Conservation (phyloP, 108 stramenopile genomes). For the Cyclostephanos invisitatus region DNA sequence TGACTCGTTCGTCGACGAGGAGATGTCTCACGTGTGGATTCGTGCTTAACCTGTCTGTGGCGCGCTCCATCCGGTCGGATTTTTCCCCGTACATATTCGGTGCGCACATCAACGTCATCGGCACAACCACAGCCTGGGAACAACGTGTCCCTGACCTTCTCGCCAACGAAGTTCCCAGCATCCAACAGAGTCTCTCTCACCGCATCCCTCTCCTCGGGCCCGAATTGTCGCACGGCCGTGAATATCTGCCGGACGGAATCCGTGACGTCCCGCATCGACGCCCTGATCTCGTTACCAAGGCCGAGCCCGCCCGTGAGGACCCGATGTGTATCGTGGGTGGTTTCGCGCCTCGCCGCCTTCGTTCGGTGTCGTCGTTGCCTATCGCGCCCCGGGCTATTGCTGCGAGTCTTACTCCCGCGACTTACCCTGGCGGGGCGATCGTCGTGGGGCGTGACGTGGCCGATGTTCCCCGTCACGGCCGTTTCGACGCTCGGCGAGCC, state of each 20-base stretch:
- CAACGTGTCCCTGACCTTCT: conserved; percentile 1
- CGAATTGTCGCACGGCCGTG: conserved; percentile 11
- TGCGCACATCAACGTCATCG: neutral
- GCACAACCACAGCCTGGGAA: neutral
- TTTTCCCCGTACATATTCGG: too few species aligned
- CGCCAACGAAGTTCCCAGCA: conserved; percentile 1
- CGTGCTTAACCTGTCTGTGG: too few species aligned
- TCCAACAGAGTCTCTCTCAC: conserved; percentile 14
- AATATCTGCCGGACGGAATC: conserved; percentile 19
- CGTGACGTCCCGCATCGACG: conserved; percentile 13
- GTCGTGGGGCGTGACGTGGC: neutral
- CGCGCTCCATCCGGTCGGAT: too few species aligned
- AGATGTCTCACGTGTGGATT: too few species aligned
- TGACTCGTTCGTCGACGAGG: too few species aligned
- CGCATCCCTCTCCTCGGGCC: conserved; percentile 20
- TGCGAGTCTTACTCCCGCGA: neutral
- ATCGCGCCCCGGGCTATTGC: neutral
- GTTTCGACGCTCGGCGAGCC: conserved; percentile 5
- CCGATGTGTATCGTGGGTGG: neutral
- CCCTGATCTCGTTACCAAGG: conserved; percentile 7
- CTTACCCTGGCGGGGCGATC: neutral
- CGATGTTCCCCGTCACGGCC: conserved; percentile 21
- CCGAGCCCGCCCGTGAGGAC: conserved; percentile 12
- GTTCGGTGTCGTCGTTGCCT: neutral
- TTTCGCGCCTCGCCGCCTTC: neutral